phyloP scores from a whole-genome alignment of 768 basidiomycete species.

The Calocera viscosa region DNA sequence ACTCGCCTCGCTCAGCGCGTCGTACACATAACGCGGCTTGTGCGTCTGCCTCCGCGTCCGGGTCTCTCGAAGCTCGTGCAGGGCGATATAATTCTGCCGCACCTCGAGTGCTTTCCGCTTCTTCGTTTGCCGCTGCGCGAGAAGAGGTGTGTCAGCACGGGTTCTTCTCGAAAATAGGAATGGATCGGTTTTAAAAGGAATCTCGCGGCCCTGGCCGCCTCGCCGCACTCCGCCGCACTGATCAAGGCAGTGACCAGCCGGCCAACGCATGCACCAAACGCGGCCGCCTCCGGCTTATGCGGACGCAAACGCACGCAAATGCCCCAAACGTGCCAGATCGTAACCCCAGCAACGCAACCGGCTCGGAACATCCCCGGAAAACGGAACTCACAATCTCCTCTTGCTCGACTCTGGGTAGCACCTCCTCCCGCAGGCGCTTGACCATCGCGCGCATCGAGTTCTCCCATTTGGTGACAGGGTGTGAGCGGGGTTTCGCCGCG shows the following conservation, averaged over 20 bases:
- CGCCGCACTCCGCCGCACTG: not conserved
- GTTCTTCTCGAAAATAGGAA: not conserved
- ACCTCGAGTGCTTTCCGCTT: constrained; percentile 60
- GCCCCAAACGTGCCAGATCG: not conserved
- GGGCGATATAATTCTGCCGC: constrained; percentile 45
- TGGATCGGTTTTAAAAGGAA: not conserved
- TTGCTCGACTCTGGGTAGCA: constrained; percentile 44
- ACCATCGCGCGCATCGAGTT: constrained; percentile 50
- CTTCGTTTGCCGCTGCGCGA: constrained; percentile 54
- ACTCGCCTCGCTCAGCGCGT: constrained; percentile 53
- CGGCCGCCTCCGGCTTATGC: not conserved
- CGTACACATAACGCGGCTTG: constrained; percentile 70
- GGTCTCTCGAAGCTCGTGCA: constrained; percentile 67
- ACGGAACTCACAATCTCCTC: constrained; percentile 52
- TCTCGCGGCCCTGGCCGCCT: not conserved
- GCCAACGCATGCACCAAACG: not conserved
- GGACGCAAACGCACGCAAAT: not conserved
- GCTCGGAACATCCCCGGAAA: not conserved
- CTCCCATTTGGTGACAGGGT: constrained; percentile 38
- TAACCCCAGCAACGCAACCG: not conserved
- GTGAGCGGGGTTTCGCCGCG: constrained; percentile 15
- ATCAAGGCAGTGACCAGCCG: not conserved
- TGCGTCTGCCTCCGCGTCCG: constrained; percentile 61
- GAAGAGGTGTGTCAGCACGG: not conserved
- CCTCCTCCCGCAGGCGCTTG: constrained; percentile 49